A percentile compares a stretch with the other conserved stretches of the same genome.
Conservation (phyloP, 805 yeast genomes). For the Tetrapisispora taiwanensis region DNA sequence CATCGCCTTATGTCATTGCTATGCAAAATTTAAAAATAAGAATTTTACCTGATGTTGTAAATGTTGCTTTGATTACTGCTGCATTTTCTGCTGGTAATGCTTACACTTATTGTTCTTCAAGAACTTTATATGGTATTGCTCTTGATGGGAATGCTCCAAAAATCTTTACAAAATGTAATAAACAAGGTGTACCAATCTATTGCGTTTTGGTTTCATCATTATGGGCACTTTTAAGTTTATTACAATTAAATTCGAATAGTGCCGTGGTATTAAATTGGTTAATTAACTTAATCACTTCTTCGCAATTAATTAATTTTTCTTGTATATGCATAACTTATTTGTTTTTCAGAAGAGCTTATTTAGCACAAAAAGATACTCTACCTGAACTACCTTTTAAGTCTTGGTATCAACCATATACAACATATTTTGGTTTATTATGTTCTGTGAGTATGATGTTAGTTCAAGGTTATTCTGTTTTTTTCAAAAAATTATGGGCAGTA, state of each 20-base stretch:
- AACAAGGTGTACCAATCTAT: slow-evolving; percentile 59
- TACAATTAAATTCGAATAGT: slow-evolving; percentile 52
- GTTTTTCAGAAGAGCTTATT: slow-evolving; percentile 51
- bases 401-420: slow-evolving; percentile 51
- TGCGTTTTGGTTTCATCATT: slow-evolving; percentile 41
- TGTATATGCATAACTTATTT: slow-evolving; percentile 49
- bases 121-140: slow-evolving; percentile 61
- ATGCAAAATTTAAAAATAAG: slow-evolving; percentile 61
- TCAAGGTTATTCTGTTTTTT: slow-evolving; percentile 62
- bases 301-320: slow-evolving; percentile 53
- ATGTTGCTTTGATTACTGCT: slow-evolving; percentile 63
- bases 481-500: slow-evolving; percentile 54
- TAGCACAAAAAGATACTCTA: slow-evolving; percentile 39
- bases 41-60: slow-evolving; percentile 66
- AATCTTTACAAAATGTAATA: slow-evolving; percentile 50
- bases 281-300: slow-evolving; percentile 59
- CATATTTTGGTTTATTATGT: slow-evolving; percentile 38
- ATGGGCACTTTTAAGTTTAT: slow-evolving; percentile 58
- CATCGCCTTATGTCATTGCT: slow-evolving; percentile 76
- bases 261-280: slow-evolving; percentile 63
- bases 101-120: slow-evolving; percentile 61
- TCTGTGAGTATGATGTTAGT: slow-evolving; percentile 44
- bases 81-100: slow-evolving; percentile 82
- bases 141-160: slow-evolving; percentile 64
- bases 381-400: slow-evolving; percentile 39